phyloP scores from a whole-genome alignment of 2,329 filamentous ascomycete genomes.

The Fusarium sp. region DNA sequence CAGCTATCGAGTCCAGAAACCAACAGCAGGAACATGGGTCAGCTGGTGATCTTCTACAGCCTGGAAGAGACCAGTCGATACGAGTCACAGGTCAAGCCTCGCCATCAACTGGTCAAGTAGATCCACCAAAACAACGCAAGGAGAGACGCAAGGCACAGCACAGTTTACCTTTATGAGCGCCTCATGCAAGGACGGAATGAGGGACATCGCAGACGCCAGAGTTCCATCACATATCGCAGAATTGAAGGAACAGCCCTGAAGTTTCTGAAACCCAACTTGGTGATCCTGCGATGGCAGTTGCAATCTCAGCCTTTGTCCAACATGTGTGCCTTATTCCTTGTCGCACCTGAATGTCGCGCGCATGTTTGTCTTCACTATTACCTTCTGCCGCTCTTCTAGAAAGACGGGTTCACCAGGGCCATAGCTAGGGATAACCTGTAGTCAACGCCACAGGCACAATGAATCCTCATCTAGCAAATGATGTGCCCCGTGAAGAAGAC shows the following conservation, averaged over 20 bases:
- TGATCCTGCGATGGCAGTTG: not conserved
- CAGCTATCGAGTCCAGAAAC: not conserved
- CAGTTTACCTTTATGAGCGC: slow-evolving; percentile 6
- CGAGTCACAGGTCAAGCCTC: not conserved
- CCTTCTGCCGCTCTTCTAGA: slow-evolving; percentile 39
- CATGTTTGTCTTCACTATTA: not conserved
- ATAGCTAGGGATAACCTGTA: not conserved
- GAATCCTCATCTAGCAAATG: slow-evolving; percentile 9
- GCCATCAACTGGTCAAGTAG: not conserved
- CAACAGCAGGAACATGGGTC: slow-evolving; percentile 31
- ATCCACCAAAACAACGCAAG: slow-evolving; percentile 1
- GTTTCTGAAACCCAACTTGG: not conserved
- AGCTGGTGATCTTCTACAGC: not conserved
- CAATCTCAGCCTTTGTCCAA: not conserved
- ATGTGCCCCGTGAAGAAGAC: slow-evolving; percentile 6
- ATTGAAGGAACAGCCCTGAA: not conserved
- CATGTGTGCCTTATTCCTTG: not conserved
- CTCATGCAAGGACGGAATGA: slow-evolving; percentile 12
- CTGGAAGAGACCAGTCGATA: not conserved
- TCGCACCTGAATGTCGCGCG: not conserved
- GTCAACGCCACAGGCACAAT: slow-evolving; percentile 12
- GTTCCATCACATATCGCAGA: not conserved
- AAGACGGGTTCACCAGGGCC: not conserved
- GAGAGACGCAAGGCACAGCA: not conserved
- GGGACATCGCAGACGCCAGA: not conserved